These are phyloP conservation scores for Cicer yamashitae DNA, from an alignment of 306 rosid genomes.

Conservation along the genomic window DNA sequence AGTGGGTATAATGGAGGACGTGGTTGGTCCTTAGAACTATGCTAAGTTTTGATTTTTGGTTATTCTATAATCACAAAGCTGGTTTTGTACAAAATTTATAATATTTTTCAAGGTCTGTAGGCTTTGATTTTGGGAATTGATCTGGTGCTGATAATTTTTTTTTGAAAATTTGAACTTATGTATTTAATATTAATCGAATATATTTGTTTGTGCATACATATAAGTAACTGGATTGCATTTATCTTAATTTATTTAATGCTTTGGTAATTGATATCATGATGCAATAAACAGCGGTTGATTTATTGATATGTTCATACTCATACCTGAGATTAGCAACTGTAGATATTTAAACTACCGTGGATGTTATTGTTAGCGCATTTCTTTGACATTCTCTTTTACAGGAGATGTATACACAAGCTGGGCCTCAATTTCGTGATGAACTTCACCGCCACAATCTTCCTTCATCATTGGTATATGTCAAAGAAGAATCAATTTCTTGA, in stretches of 20 bases:
- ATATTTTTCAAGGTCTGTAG: constrained; percentile 29
- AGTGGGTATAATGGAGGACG: constrained; percentile 17
- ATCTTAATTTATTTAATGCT: constrained; percentile 28
- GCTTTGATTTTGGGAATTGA: constrained; percentile 33
- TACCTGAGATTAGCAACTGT: constrained; percentile 25
- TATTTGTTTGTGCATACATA: background rate
- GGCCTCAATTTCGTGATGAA: constrained; percentile 95
- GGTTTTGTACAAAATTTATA: background rate
- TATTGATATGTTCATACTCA: constrained; percentile 31
- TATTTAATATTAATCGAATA: background rate
- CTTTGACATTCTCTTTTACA: constrained; percentile 47
- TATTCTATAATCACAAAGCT: constrained; percentile 20
- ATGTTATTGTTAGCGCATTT: constrained; percentile 19
- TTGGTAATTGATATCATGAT: constrained; percentile 37
- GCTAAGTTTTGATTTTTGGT: constrained; percentile 1
- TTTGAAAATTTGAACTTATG: constrained; percentile 13
- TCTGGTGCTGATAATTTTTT: constrained; percentile 3
- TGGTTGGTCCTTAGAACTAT: constrained; percentile 21
- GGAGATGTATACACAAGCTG: constrained; percentile 99
- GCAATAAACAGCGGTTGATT: constrained; percentile 30
- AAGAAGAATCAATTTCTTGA: constrained; percentile 25
- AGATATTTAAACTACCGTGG: constrained; percentile 9
- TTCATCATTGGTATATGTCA: constrained; percentile 69
- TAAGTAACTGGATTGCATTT: constrained; percentile 22
- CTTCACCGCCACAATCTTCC: constrained; percentile 95